Conservation (phyloP, 768 basidiomycete species). For the Tylopilus sp. region DNA sequence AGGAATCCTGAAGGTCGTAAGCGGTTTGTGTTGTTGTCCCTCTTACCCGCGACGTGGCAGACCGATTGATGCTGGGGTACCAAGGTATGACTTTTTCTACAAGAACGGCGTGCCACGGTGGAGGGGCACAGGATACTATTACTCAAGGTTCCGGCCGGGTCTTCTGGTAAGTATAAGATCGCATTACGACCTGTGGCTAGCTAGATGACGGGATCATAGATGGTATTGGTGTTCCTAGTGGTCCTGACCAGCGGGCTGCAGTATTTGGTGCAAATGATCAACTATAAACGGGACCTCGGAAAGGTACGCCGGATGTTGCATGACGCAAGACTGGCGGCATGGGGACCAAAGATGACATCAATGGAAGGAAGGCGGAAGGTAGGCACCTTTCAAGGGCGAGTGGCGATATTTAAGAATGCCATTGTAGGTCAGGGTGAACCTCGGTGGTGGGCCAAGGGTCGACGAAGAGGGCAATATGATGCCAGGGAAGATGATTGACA, state of each 20-base stretch:
- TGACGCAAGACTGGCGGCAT: conserved; percentile 71
- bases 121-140: conserved; percentile 97
- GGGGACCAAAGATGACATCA: conserved; percentile 76
- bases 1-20: conserved; percentile 71
- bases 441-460: conserved; percentile 47
- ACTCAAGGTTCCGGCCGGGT: conserved; percentile 93
- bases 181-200: not conserved
- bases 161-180: conserved; percentile 52
- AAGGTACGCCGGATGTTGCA: conserved; percentile 60
- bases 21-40: conserved; percentile 46
- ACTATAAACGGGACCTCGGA: conserved; percentile 67
- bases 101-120: conserved; percentile 97
- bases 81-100: conserved; percentile 89
- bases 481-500: conserved; percentile 59
- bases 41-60: not conserved
- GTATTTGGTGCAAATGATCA: conserved; percentile 73
- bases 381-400: conserved; percentile 10
- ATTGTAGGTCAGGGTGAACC: conserved; percentile 65
- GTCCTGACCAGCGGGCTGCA: conserved; percentile 80
- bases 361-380: conserved; percentile 68
- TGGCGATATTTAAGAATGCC: conserved; percentile 3
- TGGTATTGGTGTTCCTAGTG: conserved; percentile 73
- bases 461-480: conserved; percentile 56
- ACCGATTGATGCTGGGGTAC: conserved; percentile 4
- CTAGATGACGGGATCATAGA: conserved; percentile 37